Base-by-base conservation (phyloP, 495 filamentous ascomycete species). In the Entonaema liquescens region DNA sequence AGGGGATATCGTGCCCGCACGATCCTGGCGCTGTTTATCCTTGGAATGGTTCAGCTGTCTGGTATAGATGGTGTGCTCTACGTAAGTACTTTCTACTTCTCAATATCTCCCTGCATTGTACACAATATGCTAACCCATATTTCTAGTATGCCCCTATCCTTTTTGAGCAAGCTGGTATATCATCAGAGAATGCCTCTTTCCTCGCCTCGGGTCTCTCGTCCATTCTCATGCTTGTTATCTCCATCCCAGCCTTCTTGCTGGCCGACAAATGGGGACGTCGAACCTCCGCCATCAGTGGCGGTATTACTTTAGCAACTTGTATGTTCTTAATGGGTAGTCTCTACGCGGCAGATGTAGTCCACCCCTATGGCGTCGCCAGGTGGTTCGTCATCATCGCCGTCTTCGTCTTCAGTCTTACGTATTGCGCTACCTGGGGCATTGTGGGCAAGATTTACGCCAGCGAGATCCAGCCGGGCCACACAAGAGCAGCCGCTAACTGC, bases 191-290 rank as follows among this genome's bases (percentile, higher is more conserved):
- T 17, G 78, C 84, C 0, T 79, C 83, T 13, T 87, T 87, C 67
- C 79, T 87, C 8, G 85, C 85, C 2, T 85, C 83, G 9, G 85
- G 85, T 3, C 73, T 87, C 33, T 84, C 83, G 0, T 83, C 79
- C 2, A 80, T 87, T 29, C 59, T 86, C 26, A 86, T 86, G 68
- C 68, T 86, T 49, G 77, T 75, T 38, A 66, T 85, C 35, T 80
- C 83, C 13, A 80, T 87, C 58, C 79, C 82, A 13, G 81, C 78
- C 17, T 78, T 89, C 33, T 68, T 91, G 26, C 85, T 83, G 44
- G 84, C 87, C 1, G 90, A 91, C 67, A 83, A 84, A 61, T 91
- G 88, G 88, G 87, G 89, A 15, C 85, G 90, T 55, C 85, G 87
- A 1, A 84, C 84, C n/a, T 84, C 81, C 17, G 82, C 84, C 19